phyloP scores from a whole-genome alignment of 164 flowering plant species.

The Macadamia integrifolia region DNA sequence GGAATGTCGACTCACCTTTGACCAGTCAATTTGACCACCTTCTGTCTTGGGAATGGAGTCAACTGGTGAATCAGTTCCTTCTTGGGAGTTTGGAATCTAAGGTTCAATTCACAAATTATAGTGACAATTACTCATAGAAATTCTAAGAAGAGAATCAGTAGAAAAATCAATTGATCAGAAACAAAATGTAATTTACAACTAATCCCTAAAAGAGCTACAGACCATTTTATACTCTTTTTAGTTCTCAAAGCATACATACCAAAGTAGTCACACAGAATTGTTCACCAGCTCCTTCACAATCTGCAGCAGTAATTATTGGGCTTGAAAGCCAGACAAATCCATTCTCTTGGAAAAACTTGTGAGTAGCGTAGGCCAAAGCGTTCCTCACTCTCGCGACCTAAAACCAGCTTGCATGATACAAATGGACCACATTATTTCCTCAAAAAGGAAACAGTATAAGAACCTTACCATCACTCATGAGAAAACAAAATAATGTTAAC shows the following conservation, averaged over 20 bases:
- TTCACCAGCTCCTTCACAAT: constrained; percentile 99
- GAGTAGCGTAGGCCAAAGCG: constrained; percentile 92
- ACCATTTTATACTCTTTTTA: neutral
- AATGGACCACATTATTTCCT: constrained; percentile 7
- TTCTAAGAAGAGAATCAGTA: too few species aligned
- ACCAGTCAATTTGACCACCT: constrained; percentile 84
- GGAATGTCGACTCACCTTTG: constrained; percentile 46
- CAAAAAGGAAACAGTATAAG: neutral
- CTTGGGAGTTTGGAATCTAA: constrained; percentile 66
- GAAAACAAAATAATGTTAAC: neutral
- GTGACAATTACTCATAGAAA: too few species aligned
- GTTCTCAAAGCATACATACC: constrained; percentile 40
- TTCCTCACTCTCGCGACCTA: constrained; percentile 96
- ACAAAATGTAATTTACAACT: neutral
- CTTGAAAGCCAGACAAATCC: constrained; percentile 96
- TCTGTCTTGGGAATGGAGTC: constrained; percentile 60
- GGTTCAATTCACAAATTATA: neutral
- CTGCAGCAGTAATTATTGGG: constrained; percentile 94
- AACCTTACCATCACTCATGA: neutral
- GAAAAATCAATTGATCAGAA: too few species aligned
- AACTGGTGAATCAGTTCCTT: constrained; percentile 44
- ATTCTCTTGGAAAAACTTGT: constrained; percentile 91
- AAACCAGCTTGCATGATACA: constrained; percentile 20
- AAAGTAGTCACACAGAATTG: constrained; percentile 94
- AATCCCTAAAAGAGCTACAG: neutral